Conservation (phyloP, 805 yeast species). For the Starmerella tilneyi region DNA sequence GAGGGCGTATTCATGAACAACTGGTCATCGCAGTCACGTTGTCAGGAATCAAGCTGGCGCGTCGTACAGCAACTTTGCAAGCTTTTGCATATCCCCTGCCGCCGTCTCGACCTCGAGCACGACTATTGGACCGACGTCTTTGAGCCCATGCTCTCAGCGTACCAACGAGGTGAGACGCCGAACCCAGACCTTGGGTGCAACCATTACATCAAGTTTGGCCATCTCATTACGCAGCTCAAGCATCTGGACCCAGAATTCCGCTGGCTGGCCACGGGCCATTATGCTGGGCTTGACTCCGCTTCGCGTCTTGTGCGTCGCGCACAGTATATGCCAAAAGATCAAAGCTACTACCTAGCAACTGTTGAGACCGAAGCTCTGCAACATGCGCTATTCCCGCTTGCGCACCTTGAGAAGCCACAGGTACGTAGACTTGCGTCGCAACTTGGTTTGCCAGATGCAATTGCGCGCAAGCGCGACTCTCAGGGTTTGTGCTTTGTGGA, state of each 20-base stretch:
- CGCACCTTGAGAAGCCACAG: constrained; percentile 63
- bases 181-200: constrained; percentile 93
- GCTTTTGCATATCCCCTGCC: constrained; percentile 55
- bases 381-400: constrained; percentile 65
- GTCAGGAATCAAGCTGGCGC: constrained; percentile 82
- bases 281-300: constrained; percentile 30
- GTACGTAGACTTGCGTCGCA: constrained; percentile 58
- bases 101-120: constrained; percentile 69
- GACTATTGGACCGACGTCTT: constrained; percentile 93
- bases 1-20: constrained; percentile 87
- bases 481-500: constrained; percentile 90
- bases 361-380: constrained; percentile 40
- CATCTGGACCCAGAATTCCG: constrained; percentile 29
- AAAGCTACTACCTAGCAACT: constrained; percentile 78
- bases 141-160: constrained; percentile 76
- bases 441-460: constrained; percentile 37
- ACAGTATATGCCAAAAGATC: constrained; percentile 59
- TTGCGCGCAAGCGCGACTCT: constrained; percentile 79
- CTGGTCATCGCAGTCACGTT: constrained; percentile 54
- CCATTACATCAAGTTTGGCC: constrained; percentile 76
- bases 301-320: constrained; percentile 36
- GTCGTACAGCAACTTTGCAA: constrained; percentile 61
- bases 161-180: constrained; percentile 70
- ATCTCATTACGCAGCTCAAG: constrained; percentile 39
- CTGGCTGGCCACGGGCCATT: constrained; percentile 77